These are phyloP conservation scores for Ilyonectria sp. DNA, from an alignment of 2,329 filamentous ascomycete genomes.

Conservation along the genomic window DNA sequence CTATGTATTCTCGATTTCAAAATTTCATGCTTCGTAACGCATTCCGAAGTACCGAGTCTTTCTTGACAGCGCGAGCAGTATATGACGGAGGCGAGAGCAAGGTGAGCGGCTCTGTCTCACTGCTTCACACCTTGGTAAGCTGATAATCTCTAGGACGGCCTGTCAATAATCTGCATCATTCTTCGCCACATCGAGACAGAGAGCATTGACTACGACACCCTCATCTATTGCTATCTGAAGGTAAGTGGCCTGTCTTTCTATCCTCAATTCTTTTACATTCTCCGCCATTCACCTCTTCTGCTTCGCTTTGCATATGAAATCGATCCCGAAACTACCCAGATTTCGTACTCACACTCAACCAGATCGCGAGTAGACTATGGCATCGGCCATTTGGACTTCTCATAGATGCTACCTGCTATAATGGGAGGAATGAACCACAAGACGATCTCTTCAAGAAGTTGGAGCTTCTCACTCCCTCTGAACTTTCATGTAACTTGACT, in stretches of 20 bases:
- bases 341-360: conserved; percentile 9
- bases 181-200: conserved; percentile 78
- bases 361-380: conserved; percentile 80
- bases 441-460: conserved; percentile 77
- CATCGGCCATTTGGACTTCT: conserved; percentile 78
- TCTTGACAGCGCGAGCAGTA: conserved; percentile 75
- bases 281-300: neutral
- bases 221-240: conserved; percentile 79
- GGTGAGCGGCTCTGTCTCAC: conserved; percentile 52
- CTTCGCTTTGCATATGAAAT: neutral
- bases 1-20: conserved; percentile 78
- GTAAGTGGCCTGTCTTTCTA: conserved; percentile 52
- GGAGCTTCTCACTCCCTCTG: conserved; percentile 73
- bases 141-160: conserved; percentile 67
- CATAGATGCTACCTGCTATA: conserved; percentile 80
- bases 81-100: conserved; percentile 82
- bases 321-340: neutral
- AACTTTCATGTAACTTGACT: conserved; percentile 71
- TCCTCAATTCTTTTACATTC: neutral
- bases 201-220: conserved; percentile 75
- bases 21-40: conserved; percentile 82
- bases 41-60: conserved; percentile 75
- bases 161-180: conserved; percentile 79
- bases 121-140: neutral
- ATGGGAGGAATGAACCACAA: conserved; percentile 75